phyloP scores from a whole-genome alignment of 148 eudicot species.

The Cornus florida region DNA sequence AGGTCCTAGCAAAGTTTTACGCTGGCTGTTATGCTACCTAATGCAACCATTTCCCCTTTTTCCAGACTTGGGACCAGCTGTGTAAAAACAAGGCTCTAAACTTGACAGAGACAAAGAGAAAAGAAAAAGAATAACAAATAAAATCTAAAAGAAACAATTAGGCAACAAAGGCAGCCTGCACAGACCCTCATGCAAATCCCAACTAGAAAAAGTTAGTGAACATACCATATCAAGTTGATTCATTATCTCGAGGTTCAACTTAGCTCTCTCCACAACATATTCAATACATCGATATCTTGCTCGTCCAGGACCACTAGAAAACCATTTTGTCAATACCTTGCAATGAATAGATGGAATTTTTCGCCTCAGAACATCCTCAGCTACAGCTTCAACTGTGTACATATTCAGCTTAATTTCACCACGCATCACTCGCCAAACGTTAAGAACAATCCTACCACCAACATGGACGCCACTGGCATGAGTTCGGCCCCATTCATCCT shows the following conservation, averaged over 20 bases:
- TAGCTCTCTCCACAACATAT: constrained; percentile 57
- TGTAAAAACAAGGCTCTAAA: no score
- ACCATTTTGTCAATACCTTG: constrained; percentile 71
- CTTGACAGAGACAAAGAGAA: no score
- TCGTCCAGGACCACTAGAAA: constrained; percentile 78
- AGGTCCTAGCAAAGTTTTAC: no score
- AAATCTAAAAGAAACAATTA: background rate
- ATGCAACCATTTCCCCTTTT: no score
- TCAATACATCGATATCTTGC: constrained; percentile 83
- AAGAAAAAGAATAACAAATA: background rate
- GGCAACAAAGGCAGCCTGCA: background rate
- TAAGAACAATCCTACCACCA: constrained; percentile 87
- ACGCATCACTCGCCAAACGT: constrained; percentile 88
- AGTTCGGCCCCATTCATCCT: constrained; percentile 99
- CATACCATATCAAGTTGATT: constrained; percentile 84
- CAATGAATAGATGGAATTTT: constrained; percentile 66
- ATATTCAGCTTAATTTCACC: constrained; percentile 76
- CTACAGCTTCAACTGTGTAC: constrained; percentile 87
- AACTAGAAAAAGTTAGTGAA: background rate
- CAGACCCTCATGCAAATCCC: background rate
- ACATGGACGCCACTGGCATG: constrained; percentile 96
- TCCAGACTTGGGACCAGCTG: no score
- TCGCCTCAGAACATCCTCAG: constrained; percentile 79
- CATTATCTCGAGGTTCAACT: constrained; percentile 69
- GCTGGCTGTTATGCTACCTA: no score